Evolutionary conservation across 2,329 filamentous ascomycete genomes (phyloP).

Genomic region (Aspergillus sp.): DNA sequence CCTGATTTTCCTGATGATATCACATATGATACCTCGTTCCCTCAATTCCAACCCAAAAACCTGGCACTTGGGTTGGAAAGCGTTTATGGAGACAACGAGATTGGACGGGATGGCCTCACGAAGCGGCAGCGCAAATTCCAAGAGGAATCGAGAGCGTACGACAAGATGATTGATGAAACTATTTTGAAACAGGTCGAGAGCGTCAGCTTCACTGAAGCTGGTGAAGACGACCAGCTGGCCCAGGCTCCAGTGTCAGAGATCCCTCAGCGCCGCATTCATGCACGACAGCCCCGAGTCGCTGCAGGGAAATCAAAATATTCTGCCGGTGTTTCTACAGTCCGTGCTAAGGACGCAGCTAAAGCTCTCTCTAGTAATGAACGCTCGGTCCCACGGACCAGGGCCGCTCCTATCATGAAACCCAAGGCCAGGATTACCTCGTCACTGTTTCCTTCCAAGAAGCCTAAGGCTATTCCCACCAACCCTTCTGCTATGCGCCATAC

Average conservation of each 20-base stretch:
- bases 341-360: conserved; percentile 41
- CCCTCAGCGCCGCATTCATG: conserved; percentile 26
- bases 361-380: conserved; percentile 36
- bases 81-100: conserved; percentile 49
- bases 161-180: conserved; percentile 64
- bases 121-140: conserved; percentile 69
- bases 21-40: conserved; percentile 50
- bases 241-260: conserved; percentile 37
- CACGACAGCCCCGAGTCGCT: conserved; percentile 28
- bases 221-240: conserved; percentile 49
- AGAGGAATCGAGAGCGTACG: conserved; percentile 60
- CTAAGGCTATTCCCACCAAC: conserved; percentile 46
- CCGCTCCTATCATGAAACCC: conserved; percentile 30
- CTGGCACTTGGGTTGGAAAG: conserved; percentile 52
- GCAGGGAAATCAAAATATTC: conserved; percentile 22
- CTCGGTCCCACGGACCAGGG: conserved; percentile 33
- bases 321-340: conserved; percentile 39
- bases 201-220: conserved; percentile 60
- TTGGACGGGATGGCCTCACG: conserved; percentile 60
- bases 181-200: conserved; percentile 67
- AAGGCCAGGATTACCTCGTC: conserved; percentile 40
- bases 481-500: conserved; percentile 58
- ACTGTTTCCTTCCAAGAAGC: conserved; percentile 39
- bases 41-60: conserved; percentile 55
- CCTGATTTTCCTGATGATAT: conserved; percentile 48